Evolutionary conservation across 1,139 yeast species (phyloP), one percentile per base, ranked within the genome.

Genomic region (Saccharomycopsis hybrid): DNA sequence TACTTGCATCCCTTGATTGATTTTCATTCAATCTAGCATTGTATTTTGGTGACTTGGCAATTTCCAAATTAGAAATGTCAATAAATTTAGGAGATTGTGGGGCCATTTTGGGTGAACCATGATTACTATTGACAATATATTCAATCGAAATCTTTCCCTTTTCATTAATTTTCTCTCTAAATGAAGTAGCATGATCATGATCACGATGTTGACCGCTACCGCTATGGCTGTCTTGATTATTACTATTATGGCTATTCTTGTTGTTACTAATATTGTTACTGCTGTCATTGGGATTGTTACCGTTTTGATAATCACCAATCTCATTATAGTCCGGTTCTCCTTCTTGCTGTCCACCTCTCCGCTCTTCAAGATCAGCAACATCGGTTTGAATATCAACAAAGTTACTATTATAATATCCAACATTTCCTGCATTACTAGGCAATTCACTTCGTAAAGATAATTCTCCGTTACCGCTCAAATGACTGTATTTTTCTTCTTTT

Each of bases 61-160:
- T 48, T 18, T 39, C 48, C 37, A 48, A 39, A 29, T 44, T 41
- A 4, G 70, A 66, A 35, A 65, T 65, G 50, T 67, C 71, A 36
- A 70, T 69, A 52, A 70, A 70, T 7, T 55, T 56, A 13, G 65
- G 65, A 3, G 56, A 53, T 36, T 55, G 49, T 43, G 57, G 54
- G 7, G 39, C 25, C 9, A 30, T 13, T 49, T 54, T 58, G 55
- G 37, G 54, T 36, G 43, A 47, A 41, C 43, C 50, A 37, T 13
- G 51, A 13, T 38, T 49, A 30, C 48, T 41, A 32, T 54, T 57
- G 25, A 53, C 54, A 7, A 57, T 54, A 47, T 54, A 56, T 37
- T 59, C 60, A 38, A 60, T 77, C 44, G 72, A 66, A 43, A 73
- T 72, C 56, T 73, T 64, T 37, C 74, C 74, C 48, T 66, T 71